Percentiles rank a stretch among this genome's conserved stretches.
Evolutionary conservation across 805 yeast genomes (phyloP).

Genomic region (Vanderwaltozyma tropicalis): DNA sequence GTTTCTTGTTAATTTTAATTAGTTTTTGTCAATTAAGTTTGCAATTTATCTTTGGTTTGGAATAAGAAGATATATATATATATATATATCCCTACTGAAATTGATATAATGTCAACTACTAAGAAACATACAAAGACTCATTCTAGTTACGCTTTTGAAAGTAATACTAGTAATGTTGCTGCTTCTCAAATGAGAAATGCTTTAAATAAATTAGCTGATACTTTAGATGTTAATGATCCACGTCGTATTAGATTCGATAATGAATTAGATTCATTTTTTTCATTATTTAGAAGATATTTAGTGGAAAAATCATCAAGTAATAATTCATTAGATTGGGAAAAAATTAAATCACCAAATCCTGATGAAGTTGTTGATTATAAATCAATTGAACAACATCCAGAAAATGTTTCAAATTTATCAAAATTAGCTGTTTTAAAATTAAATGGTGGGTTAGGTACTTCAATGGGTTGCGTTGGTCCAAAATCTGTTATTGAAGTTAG

Average conservation of each 20-base stretch:
- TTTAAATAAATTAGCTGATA: constrained; percentile 77
- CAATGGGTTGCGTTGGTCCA: constrained; percentile 99
- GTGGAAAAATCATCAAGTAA: constrained; percentile 79
- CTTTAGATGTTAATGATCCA: constrained; percentile 44
- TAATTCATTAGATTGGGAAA: constrained; percentile 64
- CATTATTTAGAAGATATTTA: constrained; percentile 84
- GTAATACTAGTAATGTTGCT: constrained; percentile 87
- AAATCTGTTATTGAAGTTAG: constrained; percentile 90
- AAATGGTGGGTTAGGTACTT: constrained; percentile 97
- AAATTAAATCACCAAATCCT: constrained; percentile 80
- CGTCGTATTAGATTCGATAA: constrained; percentile 56
- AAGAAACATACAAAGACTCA: constrained; percentile 35
- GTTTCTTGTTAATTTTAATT: too few relatives aligned
- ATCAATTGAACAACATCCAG: constrained; percentile 31
- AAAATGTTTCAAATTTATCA: constrained; percentile 38
- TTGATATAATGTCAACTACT: constrained; percentile 1
- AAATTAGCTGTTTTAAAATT: constrained; percentile 92
- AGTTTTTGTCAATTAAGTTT: too few relatives aligned
- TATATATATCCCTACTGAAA: background rate
- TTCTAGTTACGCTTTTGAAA: constrained; percentile 67
- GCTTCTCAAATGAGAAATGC: constrained; percentile 98
- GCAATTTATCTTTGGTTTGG: too few relatives aligned
- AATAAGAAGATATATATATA: too few relatives aligned
- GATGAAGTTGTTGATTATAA: constrained; percentile 82
- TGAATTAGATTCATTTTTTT: constrained; percentile 82